A percentile compares a stretch with the other conserved stretches of the same genome.
phyloP scores from a whole-genome alignment of 1,284 basidiomycete species.

The Puccinia triticina region DNA sequence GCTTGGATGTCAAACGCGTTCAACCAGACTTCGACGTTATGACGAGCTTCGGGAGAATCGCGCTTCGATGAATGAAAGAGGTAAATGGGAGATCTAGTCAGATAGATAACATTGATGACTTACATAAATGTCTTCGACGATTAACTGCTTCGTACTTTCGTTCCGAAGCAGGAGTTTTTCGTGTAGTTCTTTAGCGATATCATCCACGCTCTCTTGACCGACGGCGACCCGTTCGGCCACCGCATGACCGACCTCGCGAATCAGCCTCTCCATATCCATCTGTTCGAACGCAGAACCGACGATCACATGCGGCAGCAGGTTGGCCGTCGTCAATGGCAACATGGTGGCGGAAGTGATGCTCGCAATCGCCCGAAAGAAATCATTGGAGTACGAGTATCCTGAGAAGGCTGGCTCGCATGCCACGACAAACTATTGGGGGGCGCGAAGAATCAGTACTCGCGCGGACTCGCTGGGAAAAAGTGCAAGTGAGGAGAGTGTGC shows the following conservation, averaged over 20 bases:
- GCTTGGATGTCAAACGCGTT: conserved; percentile 73
- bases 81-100: conserved; percentile 27
- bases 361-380: conserved; percentile 92
- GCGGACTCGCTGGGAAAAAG: background rate
- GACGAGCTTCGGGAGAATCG: conserved; percentile 79
- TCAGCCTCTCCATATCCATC: conserved; percentile 92
- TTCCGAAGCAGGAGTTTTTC: conserved; percentile 87
- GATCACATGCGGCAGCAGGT: conserved; percentile 94
- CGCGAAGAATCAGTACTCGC: background rate
- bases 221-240: conserved; percentile 88
- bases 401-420: conserved; percentile 97
- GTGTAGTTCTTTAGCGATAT: conserved; percentile 89
- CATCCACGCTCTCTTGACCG: conserved; percentile 85
- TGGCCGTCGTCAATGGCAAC: conserved; percentile 93
- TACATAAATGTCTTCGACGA: conserved; percentile 86
- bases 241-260: conserved; percentile 87
- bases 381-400: conserved; percentile 86
- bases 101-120: background rate
- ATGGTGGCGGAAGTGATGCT: conserved; percentile 90
- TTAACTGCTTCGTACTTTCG: conserved; percentile 93
- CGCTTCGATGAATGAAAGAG: conserved; percentile 64
- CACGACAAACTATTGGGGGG: conserved; percentile 77
- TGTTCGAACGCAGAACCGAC: conserved; percentile 96
- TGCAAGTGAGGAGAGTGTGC: conserved; percentile 56
- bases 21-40: conserved; percentile 87